Evolutionary conservation across 495 filamentous ascomycete species (phyloP), one percentile per base, ranked within the genome.

Genomic region (Penicillium daleae): DNA sequence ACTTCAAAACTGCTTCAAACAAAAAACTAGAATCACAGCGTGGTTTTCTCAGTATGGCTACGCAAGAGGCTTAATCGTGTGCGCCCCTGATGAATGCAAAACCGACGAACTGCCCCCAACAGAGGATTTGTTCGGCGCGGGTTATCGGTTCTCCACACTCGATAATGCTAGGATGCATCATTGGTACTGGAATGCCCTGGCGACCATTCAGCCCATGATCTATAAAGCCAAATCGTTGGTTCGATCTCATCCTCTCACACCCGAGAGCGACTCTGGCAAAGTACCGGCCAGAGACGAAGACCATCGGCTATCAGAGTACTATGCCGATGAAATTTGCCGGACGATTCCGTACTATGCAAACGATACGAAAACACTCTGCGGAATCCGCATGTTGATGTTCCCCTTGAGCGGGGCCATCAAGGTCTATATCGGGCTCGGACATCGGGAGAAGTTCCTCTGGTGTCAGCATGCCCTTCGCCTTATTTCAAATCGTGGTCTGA

Each of bases 291-390:
- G 17, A 12, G 53, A 64, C 40, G 33, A 64, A 13, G 60, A 63
- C 4, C 22, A 49, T 54, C 37, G 22, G 19, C 31, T 59, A 10
- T 48, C 61, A 27, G 50, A 64, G 40, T 64, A 48, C 32, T 59
- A 55, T 12, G 56, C 61, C 6, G 61, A 64, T 22, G 61, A 64
- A 27, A 35, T 64, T 12, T 55, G 56, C 31, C 61, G 61, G 13
- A 40, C 50, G 15, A 53, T 64, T 9, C 56, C 61, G 10, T 64
- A 55, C 27, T 64, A 57, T 26, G 26, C 58, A 22, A 31, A 58
- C 2, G 39, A 59, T 44, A 55, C 35, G 22, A 59, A 59, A 27
- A 27, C 56, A 33, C 51, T 54, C 3, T 54, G 29, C 44, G 61
- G 56, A 31, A 57, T 35, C 2, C 21, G n/a, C 29, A 54, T 42